These are phyloP conservation scores for Dictyostelium firmibasis DNA, from an alignment of 78 protist genomes.

Conservation along the genomic window DNA sequence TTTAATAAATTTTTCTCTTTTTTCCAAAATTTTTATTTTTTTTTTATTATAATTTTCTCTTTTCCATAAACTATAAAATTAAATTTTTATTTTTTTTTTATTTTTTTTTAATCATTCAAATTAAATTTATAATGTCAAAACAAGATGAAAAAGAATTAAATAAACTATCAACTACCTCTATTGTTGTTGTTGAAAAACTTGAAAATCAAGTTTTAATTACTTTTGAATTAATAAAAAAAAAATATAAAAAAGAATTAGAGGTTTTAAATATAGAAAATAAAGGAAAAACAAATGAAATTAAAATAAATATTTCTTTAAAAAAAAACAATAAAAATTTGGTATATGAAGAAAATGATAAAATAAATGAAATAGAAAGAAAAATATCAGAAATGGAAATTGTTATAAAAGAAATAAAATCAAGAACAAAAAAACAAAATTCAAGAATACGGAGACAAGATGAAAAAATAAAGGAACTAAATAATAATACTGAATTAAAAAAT, in stretches of 20 bases:
- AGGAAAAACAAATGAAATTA: background rate
- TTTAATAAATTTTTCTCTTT: too few relatives aligned
- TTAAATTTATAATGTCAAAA: background rate
- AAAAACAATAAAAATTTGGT: background rate
- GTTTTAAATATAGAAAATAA: background rate
- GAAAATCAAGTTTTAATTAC: background rate
- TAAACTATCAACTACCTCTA: background rate
- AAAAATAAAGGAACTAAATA: background rate
- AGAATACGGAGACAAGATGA: background rate
- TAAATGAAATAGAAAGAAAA: background rate
- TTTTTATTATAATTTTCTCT: background rate
- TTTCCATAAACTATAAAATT: background rate
- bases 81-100: background rate
- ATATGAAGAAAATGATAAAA: background rate
- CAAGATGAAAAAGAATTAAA: background rate
- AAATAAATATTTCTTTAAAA: background rate
- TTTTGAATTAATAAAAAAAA: background rate
- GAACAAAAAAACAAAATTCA: background rate
- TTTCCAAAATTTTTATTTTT: too few relatives aligned
- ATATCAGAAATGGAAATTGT: background rate
- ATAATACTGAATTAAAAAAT: too few relatives aligned
- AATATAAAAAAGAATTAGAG: background rate
- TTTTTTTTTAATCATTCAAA: background rate
- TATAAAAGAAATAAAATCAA: background rate
- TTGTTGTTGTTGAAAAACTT: background rate